Percentiles rank a stretch among this genome's conserved stretches.
Evolutionary conservation across 2,329 filamentous ascomycete species (phyloP).

Genomic region (Escovopsis sp.): DNA sequence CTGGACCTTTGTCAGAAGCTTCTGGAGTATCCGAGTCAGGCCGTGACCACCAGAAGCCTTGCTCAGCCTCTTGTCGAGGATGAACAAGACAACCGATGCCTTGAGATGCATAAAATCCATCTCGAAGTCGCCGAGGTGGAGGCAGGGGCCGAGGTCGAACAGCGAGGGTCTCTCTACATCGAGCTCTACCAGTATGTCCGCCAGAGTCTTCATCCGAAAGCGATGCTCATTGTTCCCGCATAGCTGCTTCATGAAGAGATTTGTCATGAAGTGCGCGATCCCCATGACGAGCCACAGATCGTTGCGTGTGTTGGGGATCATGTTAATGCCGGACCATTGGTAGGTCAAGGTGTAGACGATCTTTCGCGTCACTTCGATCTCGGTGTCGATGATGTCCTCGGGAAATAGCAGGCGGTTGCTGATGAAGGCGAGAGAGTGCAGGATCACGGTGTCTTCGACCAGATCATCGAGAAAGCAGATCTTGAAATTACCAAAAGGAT

Average conservation of each 20-base stretch:
- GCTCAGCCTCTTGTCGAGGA: slow-evolving; percentile 77
- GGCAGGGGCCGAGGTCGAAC: slow-evolving; percentile 58
- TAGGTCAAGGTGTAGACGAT: slow-evolving; percentile 73
- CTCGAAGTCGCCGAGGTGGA: slow-evolving; percentile 73
- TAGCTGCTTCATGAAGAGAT: slow-evolving; percentile 76
- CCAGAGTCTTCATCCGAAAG: slow-evolving; percentile 72
- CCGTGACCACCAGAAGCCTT: slow-evolving; percentile 74
- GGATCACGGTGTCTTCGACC: slow-evolving; percentile 54
- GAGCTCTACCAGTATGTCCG: slow-evolving; percentile 66
- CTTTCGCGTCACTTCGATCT: slow-evolving; percentile 65
- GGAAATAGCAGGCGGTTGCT: slow-evolving; percentile 77
- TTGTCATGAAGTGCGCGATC: slow-evolving; percentile 87
- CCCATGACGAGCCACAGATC: slow-evolving; percentile 87
- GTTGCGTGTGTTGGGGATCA: slow-evolving; percentile 63
- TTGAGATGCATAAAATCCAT: slow-evolving; percentile 84
- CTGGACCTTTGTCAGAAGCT: slow-evolving; percentile 73
- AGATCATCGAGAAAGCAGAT: slow-evolving; percentile 90
- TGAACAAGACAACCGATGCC: slow-evolving; percentile 79
- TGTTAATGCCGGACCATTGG: slow-evolving; percentile 89
- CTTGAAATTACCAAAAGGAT: slow-evolving; percentile 85
- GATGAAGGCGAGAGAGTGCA: slow-evolving; percentile 74
- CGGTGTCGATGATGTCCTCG: slow-evolving; percentile 68
- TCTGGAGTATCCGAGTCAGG: slow-evolving; percentile 70
- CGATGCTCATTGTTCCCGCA: slow-evolving; percentile 92
- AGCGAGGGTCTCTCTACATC: slow-evolving; percentile 75